These are phyloP conservation scores for Diplodia corticola DNA, from an alignment of 2,329 filamentous ascomycete genomes.

Conservation along the genomic window DNA sequence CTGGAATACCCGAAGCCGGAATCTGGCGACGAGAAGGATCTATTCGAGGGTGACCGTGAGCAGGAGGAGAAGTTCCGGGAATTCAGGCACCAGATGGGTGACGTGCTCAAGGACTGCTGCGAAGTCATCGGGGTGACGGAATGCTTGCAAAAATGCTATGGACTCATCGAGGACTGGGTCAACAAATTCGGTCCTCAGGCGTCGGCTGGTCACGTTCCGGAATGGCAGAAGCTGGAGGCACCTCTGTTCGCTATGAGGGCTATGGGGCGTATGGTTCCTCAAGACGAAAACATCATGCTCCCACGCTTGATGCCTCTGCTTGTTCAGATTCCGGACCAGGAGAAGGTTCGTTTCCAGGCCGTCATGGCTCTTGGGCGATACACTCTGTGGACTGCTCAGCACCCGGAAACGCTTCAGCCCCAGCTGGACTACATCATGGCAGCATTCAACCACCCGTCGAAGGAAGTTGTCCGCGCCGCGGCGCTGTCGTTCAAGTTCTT, in stretches of 20 bases:
- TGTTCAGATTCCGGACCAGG: constrained; percentile 90
- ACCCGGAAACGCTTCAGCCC: constrained; percentile 86
- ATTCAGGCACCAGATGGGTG: constrained; percentile 95
- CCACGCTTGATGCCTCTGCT: constrained; percentile 91
- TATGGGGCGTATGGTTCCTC: constrained; percentile 93
- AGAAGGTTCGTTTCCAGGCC: constrained; percentile 97
- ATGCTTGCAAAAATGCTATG: constrained; percentile 84
- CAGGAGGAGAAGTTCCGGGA: constrained; percentile 96
- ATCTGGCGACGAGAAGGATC: constrained; percentile 70
- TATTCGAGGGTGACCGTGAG: constrained; percentile 95
- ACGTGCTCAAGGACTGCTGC: constrained; percentile 95
- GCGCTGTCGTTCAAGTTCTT: constrained; percentile 96
- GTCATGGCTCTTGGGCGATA: constrained; percentile 97
- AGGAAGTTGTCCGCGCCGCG: constrained; percentile 87
- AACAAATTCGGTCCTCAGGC: constrained; percentile 76
- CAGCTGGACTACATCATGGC: constrained; percentile 96
- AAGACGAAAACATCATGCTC: constrained; percentile 81
- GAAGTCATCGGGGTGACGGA: constrained; percentile 93
- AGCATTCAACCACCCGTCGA: constrained; percentile 84
- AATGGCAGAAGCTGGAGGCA: constrained; percentile 96
- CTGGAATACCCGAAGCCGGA: constrained; percentile 83
- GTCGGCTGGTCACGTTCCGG: constrained; percentile 72
- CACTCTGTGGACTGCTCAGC: constrained; percentile 95
- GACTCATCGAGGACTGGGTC: constrained; percentile 86
- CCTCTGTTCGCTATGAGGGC: constrained; percentile 93